Percentiles rank a stretch among this genome's conserved stretches.
Evolutionary conservation across 2,329 filamentous ascomycete species (phyloP).

Genomic region (Hirsutella thompsonii): DNA sequence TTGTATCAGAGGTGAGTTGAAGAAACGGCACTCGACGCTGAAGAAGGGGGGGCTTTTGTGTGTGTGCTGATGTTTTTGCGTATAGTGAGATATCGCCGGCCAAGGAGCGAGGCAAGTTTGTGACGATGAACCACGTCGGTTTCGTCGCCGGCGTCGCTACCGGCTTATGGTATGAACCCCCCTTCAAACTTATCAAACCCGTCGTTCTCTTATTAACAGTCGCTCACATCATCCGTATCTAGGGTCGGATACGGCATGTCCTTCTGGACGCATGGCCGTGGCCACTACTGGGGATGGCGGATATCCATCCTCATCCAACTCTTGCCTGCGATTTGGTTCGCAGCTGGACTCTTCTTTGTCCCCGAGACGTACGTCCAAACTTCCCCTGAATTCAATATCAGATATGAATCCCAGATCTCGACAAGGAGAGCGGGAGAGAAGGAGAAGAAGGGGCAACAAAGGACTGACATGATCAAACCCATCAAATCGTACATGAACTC

Average conservation of each 20-base stretch:
- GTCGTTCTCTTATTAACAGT: neutral
- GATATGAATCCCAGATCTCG: too few relatives aligned
- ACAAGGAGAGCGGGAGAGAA: too few relatives aligned
- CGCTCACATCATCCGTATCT: neutral
- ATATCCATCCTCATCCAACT: constrained; percentile 37
- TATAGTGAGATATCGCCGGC: constrained; percentile 41
- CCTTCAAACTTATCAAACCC: neutral
- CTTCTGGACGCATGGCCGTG: constrained; percentile 32
- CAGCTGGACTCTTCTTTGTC: constrained; percentile 34
- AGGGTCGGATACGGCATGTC: constrained; percentile 45
- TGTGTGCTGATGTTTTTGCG: too few relatives aligned
- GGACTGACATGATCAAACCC: too few relatives aligned
- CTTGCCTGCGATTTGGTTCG: constrained; percentile 36
- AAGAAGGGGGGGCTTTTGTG: too few relatives aligned
- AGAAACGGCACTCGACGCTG: neutral
- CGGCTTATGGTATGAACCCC: constrained; percentile 36
- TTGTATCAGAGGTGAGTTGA: constrained; percentile 30
- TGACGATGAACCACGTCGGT: constrained; percentile 47
- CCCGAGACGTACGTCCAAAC: constrained; percentile 35
- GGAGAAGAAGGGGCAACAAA: too few relatives aligned
- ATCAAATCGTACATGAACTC: too few relatives aligned
- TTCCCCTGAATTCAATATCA: neutral
- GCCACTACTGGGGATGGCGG: constrained; percentile 38
- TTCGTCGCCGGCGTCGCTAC: constrained; percentile 39
- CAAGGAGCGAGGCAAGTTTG: constrained; percentile 37